A percentile compares a stretch with the other conserved stretches of the same genome.
Conservation (phyloP, 768 basidiomycete genomes). For the Hygrophorus russula region DNA sequence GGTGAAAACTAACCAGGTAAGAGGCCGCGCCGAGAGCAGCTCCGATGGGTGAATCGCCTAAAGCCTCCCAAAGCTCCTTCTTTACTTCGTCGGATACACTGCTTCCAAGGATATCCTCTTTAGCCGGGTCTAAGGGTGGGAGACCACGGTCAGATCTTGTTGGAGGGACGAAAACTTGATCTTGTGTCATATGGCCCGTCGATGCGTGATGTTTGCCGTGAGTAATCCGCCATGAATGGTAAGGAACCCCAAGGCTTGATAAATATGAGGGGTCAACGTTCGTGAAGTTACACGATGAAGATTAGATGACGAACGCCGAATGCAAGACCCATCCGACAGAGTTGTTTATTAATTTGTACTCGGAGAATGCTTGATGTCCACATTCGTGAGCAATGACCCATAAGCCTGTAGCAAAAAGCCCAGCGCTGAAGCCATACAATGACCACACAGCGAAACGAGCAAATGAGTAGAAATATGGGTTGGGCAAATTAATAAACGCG, state of each 20-base stretch:
- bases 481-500: conserved; percentile 39
- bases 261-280: conserved; percentile 1
- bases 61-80: conserved; percentile 70
- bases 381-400: conserved; percentile 96
- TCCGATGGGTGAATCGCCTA: conserved; percentile 85
- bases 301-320: conserved; percentile 49
- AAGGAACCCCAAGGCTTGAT: conserved; percentile 81
- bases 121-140: conserved; percentile 53
- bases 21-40: conserved; percentile 39
- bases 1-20: conserved; percentile 42
- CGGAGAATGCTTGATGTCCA: conserved; percentile 93
- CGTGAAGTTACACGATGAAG: conserved; percentile 6
- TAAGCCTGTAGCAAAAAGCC: conserved; percentile 83
- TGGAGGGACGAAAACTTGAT: conserved; percentile 90
- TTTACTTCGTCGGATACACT: conserved; percentile 56
- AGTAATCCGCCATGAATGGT: conserved; percentile 92
- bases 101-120: conserved; percentile 54
- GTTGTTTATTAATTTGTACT: conserved; percentile 88
- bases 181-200: conserved; percentile 86
- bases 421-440: conserved; percentile 69
- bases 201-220: conserved; percentile 95
- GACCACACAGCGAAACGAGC: conserved; percentile 66
- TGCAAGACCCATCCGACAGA: conserved; percentile 87
- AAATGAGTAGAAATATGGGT: conserved; percentile 50
- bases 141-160: conserved; percentile 69